Evolutionary conservation across 2,329 filamentous ascomycete species (phyloP).

Genomic region (Clonostachys byssicola): DNA sequence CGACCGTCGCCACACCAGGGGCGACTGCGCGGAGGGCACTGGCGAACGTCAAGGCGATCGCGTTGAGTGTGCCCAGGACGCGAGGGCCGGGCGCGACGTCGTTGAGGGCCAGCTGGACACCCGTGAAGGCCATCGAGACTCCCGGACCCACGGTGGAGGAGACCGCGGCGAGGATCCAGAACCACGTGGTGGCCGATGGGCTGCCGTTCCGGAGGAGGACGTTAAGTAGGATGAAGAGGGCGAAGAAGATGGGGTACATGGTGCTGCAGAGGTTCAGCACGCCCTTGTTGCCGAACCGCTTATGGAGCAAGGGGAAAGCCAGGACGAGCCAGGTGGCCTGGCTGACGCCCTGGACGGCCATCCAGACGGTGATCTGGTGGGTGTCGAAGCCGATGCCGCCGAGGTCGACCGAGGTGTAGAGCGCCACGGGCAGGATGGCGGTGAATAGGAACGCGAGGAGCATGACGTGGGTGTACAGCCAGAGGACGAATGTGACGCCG

Average conservation of each 20-base stretch:
- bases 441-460: conserved; percentile 70
- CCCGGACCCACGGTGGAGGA: conserved; percentile 52
- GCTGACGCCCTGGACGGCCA: conserved; percentile 58
- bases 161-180: conserved; percentile 47
- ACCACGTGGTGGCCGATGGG: conserved; percentile 28
- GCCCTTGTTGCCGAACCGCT: conserved; percentile 59
- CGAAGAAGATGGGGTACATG: conserved; percentile 62
- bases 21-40: conserved; percentile 61
- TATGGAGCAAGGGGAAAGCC: conserved; percentile 65
- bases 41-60: conserved; percentile 49
- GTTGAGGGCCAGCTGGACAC: conserved; percentile 69
- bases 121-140: conserved; percentile 67
- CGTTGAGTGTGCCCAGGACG: conserved; percentile 69
- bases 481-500: conserved; percentile 62
- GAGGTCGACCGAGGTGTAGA: conserved; percentile 56
- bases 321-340: conserved; percentile 71
- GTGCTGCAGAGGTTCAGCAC: conserved; percentile 52
- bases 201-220: conserved; percentile 31
- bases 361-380: conserved; percentile 60
- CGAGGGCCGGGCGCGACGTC: conserved; percentile 63
- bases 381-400: conserved; percentile 65
- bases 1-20: conserved; percentile 60
- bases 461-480: conserved; percentile 62
- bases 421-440: conserved; percentile 64
- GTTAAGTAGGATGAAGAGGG: conserved; percentile 51